phyloP scores from a whole-genome alignment of 2,329 filamentous ascomycete genomes.

The Alternaria sp. region DNA sequence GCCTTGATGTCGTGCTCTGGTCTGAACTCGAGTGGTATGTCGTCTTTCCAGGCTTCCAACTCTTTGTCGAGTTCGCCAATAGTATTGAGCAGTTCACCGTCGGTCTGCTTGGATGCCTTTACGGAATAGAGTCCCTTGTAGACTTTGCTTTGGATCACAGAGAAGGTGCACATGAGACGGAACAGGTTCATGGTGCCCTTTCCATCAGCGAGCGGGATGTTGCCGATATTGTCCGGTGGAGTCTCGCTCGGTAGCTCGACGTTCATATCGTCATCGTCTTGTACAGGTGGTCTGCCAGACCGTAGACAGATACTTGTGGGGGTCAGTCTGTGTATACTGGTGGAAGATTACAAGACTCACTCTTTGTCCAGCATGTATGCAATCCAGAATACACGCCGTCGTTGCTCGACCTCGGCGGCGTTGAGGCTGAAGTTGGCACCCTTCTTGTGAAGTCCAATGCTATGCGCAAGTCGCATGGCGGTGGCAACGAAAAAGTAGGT shows the following conservation, averaged over 20 bases:
- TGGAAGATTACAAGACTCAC: slow-evolving; percentile 44
- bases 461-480: slow-evolving; percentile 88
- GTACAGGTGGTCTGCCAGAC: slow-evolving; percentile 73
- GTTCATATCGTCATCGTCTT: slow-evolving; percentile 88
- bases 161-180: slow-evolving; percentile 87
- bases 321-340: slow-evolving; percentile 20
- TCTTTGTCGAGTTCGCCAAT: slow-evolving; percentile 88
- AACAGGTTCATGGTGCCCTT: slow-evolving; percentile 96
- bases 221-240: slow-evolving; percentile 89
- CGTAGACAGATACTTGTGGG: slow-evolving; percentile 66
- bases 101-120: slow-evolving; percentile 87
- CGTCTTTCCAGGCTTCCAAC: slow-evolving; percentile 95
- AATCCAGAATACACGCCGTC: slow-evolving; percentile 79
- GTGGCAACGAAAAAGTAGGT: slow-evolving; percentile 90
- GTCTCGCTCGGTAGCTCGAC: slow-evolving; percentile 92
- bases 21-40: slow-evolving; percentile 93
- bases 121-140: slow-evolving; percentile 94
- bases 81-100: slow-evolving; percentile 90
- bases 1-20: slow-evolving; percentile 96
- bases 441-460: slow-evolving; percentile 92
- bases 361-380: slow-evolving; percentile 77
- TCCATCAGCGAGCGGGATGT: slow-evolving; percentile 86
- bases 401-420: slow-evolving; percentile 90
- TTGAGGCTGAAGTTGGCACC: slow-evolving; percentile 93
- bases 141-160: slow-evolving; percentile 89